Conservation (phyloP, 805 yeast species). For the Cyberlindnera veronae region DNA sequence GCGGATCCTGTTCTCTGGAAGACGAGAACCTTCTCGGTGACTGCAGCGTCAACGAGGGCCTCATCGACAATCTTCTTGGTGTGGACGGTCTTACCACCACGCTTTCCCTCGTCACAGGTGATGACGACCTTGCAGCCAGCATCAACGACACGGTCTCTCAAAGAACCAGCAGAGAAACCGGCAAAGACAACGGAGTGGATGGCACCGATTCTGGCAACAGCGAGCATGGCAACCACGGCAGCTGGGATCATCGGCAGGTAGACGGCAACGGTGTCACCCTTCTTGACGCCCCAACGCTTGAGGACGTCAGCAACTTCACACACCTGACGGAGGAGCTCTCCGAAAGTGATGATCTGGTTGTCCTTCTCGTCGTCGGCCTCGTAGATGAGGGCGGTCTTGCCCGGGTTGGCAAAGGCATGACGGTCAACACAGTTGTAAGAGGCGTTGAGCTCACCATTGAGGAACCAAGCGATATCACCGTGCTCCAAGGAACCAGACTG, state of each 20-base stretch:
- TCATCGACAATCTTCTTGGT: constrained; percentile 95
- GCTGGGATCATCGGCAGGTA: constrained; percentile 98
- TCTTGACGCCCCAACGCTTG: constrained; percentile 77
- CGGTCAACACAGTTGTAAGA: constrained; percentile 92
- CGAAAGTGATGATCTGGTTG: constrained; percentile 73
- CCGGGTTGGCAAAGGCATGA: constrained; percentile 85
- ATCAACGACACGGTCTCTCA: constrained; percentile 85
- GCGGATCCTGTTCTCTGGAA: constrained; percentile 81
- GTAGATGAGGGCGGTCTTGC: constrained; percentile 79
- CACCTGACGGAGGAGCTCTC: constrained; percentile 81
- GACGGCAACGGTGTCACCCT: constrained; percentile 96
- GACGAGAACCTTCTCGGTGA: constrained; percentile 80
- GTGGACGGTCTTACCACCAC: constrained; percentile 92
- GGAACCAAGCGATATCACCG: constrained; percentile 87
- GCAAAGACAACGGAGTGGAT: constrained; percentile 95
- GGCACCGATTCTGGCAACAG: constrained; percentile 92
- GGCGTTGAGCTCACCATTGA: constrained; percentile 92
- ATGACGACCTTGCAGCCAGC: constrained; percentile 83
- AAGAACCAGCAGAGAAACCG: constrained; percentile 91
- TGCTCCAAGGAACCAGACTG: constrained; percentile 55
- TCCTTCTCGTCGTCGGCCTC: constrained; percentile 90
- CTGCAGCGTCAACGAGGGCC: constrained; percentile 68
- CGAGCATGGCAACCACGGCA: constrained; percentile 90
- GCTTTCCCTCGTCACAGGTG: constrained; percentile 91
- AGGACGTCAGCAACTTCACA: constrained; percentile 84